A percentile compares a stretch with the other conserved stretches of the same genome.
These are phyloP conservation scores for Thelephora ganbajun DNA, from an alignment of 768 basidiomycete genomes.

Conservation along the genomic window DNA sequence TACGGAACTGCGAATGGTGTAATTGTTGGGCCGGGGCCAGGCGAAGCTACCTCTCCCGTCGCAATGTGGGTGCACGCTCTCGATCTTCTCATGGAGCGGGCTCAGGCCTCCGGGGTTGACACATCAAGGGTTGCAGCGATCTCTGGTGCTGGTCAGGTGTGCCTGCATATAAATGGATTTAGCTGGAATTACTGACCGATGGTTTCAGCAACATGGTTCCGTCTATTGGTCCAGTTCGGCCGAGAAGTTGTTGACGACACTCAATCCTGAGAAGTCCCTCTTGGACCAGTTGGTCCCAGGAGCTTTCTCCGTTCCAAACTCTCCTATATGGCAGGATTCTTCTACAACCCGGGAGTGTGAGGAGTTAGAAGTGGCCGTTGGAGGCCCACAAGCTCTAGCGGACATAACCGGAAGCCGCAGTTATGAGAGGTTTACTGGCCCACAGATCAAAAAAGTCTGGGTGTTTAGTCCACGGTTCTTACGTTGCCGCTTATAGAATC, in stretches of 20 bases:
- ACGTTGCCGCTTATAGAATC: background rate
- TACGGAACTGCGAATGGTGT: constrained; percentile 58
- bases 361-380: constrained; percentile 49
- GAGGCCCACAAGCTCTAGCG: constrained; percentile 59
- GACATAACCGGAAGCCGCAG: constrained; percentile 72
- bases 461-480: background rate
- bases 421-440: constrained; percentile 80
- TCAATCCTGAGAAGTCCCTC: constrained; percentile 38
- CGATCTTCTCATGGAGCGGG: constrained; percentile 56
- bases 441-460: constrained; percentile 64
- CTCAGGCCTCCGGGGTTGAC: constrained; percentile 45
- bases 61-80: constrained; percentile 79
- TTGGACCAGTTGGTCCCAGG: constrained; percentile 42
- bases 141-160: constrained; percentile 69
- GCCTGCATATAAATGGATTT: constrained; percentile 5
- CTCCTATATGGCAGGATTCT: constrained; percentile 89
- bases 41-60: constrained; percentile 71
- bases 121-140: constrained; percentile 45
- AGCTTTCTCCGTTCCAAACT: constrained; percentile 54
- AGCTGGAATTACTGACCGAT: background rate
- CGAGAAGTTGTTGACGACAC: constrained; percentile 31
- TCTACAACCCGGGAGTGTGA: constrained; percentile 68
- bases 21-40: constrained; percentile 44
- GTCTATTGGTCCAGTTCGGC: constrained; percentile 66
- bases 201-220: constrained; percentile 66